These are phyloP conservation scores for Myriosclerotinia curreyana DNA, from an alignment of 2,329 filamentous ascomycete species.

Conservation along the genomic window DNA sequence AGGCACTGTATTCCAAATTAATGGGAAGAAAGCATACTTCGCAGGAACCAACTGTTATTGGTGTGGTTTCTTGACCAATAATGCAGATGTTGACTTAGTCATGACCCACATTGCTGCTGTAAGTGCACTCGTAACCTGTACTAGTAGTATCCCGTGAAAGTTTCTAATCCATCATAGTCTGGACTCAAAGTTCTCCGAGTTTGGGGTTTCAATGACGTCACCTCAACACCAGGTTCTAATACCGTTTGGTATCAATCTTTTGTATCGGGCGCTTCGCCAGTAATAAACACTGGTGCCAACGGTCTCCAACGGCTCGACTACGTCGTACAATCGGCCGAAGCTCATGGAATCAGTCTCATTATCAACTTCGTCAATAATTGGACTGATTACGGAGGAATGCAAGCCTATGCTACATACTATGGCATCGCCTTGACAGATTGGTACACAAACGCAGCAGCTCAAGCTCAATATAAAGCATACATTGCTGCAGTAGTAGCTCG, in stretches of 20 bases:
- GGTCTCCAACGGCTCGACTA: conserved; percentile 64
- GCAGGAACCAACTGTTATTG: conserved; percentile 56
- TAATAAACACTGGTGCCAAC: conserved; percentile 62
- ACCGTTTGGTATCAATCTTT: conserved; percentile 46
- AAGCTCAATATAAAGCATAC: conserved; percentile 58
- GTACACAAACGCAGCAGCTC: conserved; percentile 54
- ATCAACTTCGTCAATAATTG: conserved; percentile 68
- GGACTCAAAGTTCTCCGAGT: conserved; percentile 59
- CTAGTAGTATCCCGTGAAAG: neutral
- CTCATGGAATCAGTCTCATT: conserved; percentile 59
- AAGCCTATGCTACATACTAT: conserved; percentile 54
- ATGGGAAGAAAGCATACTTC: conserved; percentile 49
- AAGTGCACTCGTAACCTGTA: conserved; percentile 7
- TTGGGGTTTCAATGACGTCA: conserved; percentile 63
- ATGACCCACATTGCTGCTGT: conserved; percentile 46
- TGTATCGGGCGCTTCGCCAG: conserved; percentile 47
- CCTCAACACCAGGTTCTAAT: conserved; percentile 41
- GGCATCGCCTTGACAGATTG: conserved; percentile 48
- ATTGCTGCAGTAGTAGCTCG: conserved; percentile 57
- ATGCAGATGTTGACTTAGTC: conserved; percentile 53
- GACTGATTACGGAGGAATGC: conserved; percentile 65
- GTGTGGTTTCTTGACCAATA: conserved; percentile 52
- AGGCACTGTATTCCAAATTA: conserved; percentile 43
- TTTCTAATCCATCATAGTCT: conserved; percentile 35
- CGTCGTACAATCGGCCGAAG: conserved; percentile 58